Evolutionary conservation across 257 asterid species (phyloP), one percentile per base, ranked within the genome.

Genomic region (Rauvolfia tetraphylla): DNA sequence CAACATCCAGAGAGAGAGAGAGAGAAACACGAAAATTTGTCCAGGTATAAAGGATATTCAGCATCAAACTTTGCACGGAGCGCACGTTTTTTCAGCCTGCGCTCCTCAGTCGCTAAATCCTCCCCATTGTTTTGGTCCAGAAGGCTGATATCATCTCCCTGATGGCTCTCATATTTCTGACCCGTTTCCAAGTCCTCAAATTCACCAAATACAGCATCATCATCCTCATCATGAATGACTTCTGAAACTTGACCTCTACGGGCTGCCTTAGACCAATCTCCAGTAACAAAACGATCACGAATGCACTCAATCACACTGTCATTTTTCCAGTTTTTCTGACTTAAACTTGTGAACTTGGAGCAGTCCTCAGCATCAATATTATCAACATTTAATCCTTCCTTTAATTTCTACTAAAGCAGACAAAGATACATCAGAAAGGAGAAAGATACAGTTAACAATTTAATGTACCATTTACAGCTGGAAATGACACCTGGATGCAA

Each of bases 101-200:
- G 86, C 82, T 95, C 94, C 90, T 85, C 95, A 74, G 81, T 84
- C 27, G 84, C 92, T 48, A 73, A 36, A 57, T 81, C 90, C 42
- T 80, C 85, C 86, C 73, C 83, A 68, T 25, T 78, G 68, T 49
- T 51, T 78, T 0, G 68, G 33, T 79, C 70, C 67, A 76, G 77
- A 81, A 49, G 80, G 70, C 75, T 79, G 69, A 31, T 41, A 67
- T 54, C 85, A 56, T 73, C 89, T 41, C 78, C 79, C 72, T 62
- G 76, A 71, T 74, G 78, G 54, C 84, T 81, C 86, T 84, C 88
- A 83, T 77, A 86, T 84, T 86, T 91, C 81, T 90, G 84, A 78
- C 98, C 99, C 11, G 97, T 91, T 89, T 95, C 99, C 86, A 95
- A 75, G 85, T 95, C 99, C 86, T 93, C 98, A 84, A 95, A 93